Conservation (phyloP, 331 rosid species). For the Quercus lobata region DNA sequence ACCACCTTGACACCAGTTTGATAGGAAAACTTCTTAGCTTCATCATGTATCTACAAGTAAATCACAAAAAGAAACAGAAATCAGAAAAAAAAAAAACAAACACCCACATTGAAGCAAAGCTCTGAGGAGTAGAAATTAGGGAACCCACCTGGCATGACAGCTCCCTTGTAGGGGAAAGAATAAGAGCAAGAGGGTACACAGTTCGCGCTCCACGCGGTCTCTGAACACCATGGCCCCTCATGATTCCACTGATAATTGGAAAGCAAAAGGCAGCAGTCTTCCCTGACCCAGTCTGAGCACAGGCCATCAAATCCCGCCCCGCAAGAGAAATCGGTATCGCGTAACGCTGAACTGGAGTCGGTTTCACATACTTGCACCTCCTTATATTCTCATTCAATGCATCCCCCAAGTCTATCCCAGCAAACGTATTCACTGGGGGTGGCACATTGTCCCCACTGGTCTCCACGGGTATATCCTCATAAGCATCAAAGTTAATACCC, state of each 20-base stretch:
- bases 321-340: slow-evolving; percentile 72
- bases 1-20: slow-evolving; percentile 83
- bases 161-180: slow-evolving; percentile 87
- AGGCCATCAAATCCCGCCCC: slow-evolving; percentile 84
- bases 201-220: slow-evolving; percentile 67
- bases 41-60: slow-evolving; percentile 64
- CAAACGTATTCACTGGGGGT: slow-evolving; percentile 71
- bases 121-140: slow-evolving; percentile 12
- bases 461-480: slow-evolving; percentile 86
- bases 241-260: slow-evolving; percentile 79
- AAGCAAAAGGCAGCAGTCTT: slow-evolving; percentile 92
- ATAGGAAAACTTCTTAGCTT: slow-evolving; percentile 73
- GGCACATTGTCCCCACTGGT: slow-evolving; percentile 79
- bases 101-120: background rate
- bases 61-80: slow-evolving; percentile 7
- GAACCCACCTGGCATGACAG: slow-evolving; percentile 70
- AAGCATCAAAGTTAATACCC: slow-evolving; percentile 82
- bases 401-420: slow-evolving; percentile 74
- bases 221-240: slow-evolving; percentile 52
- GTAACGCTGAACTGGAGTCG: slow-evolving; percentile 86
- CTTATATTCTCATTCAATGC: slow-evolving; percentile 63
- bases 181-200: slow-evolving; percentile 78
- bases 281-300: slow-evolving; percentile 93
- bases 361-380: slow-evolving; percentile 87
- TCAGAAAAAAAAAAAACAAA: background rate